phyloP scores from a whole-genome alignment of 2,329 filamentous ascomycete genomes.

The Didymellaceae sp. region DNA sequence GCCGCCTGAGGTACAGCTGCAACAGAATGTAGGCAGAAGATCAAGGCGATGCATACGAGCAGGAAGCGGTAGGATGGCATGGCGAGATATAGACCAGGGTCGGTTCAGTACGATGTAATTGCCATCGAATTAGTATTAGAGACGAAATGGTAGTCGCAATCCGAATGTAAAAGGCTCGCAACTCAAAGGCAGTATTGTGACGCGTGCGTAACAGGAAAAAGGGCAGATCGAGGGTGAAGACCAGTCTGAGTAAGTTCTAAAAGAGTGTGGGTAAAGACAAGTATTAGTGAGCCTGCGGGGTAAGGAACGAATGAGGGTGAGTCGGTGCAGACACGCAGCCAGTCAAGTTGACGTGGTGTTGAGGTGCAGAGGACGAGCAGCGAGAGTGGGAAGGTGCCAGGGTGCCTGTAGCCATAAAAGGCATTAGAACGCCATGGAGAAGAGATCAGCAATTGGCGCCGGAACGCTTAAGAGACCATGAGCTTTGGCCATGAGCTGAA shows the following conservation, averaged over 20 bases:
- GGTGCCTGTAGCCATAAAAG: slow-evolving; percentile 32
- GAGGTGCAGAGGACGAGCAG: slow-evolving; percentile 35
- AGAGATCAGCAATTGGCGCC: slow-evolving; percentile 34
- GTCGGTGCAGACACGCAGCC: slow-evolving; percentile 31
- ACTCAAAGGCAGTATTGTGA: slow-evolving; percentile 13
- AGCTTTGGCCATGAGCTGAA: slow-evolving; percentile 29
- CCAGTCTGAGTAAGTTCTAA: slow-evolving; percentile 9
- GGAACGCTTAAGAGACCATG: slow-evolving; percentile 26
- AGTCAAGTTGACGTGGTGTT: slow-evolving; percentile 32
- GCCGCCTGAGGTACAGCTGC: slow-evolving; percentile 29
- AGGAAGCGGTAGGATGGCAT: slow-evolving; percentile 41
- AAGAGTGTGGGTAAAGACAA: slow-evolving; percentile 18
- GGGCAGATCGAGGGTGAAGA: slow-evolving; percentile 20
- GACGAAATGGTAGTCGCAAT: slow-evolving; percentile 5
- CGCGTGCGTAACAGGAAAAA: slow-evolving; percentile 20
- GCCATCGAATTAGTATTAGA: slow-evolving; percentile 38
- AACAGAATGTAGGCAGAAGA: slow-evolving; percentile 35
- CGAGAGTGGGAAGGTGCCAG: slow-evolving; percentile 26
- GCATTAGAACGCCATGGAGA: slow-evolving; percentile 25
- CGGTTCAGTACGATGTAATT: slow-evolving; percentile 21
- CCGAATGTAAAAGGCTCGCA: slow-evolving; percentile 13
- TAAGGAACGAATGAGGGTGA: slow-evolving; percentile 32
- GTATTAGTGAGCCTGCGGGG: slow-evolving; percentile 23
- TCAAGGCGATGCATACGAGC: slow-evolving; percentile 33
- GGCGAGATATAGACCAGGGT: slow-evolving; percentile 18